Evolutionary conservation across 768 basidiomycete species (phyloP), one percentile per base, ranked within the genome.

Genomic region (Tulasnella sp.): DNA sequence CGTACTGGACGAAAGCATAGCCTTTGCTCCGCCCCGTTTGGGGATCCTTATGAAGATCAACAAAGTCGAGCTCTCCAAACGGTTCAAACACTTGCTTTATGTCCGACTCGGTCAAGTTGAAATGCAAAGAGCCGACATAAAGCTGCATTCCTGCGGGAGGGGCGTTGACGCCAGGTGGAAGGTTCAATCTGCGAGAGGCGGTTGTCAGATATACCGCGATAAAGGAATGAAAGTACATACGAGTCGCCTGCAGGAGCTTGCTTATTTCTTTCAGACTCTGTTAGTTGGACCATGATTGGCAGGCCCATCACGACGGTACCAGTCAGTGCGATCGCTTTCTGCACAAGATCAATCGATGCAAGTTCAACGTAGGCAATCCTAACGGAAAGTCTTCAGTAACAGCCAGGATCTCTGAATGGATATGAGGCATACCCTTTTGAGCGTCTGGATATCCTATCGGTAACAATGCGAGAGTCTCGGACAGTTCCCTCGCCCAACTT

Each of bases 321-420:
- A 81, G 91, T 91, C 76, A 99, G 88, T 79, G 88, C 86, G 79
- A 99, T 84, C 45, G 97, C 97, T 82, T 93, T 94, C 80, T 93
- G 92, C 80, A 99, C 97, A 76, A 92, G 86, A 77, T 96, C 95
- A 80, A 97, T 89, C 75, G 92, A 86, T 81, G 93, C 90, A 83
- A 99, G 93, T 85, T 99, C 97, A 81, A 99, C 96, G 82, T 99
- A 99, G 78, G 94, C 97, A 82, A 99, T 98, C 79, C 97, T 98
- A 80, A 49, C 67, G 14, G 49, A n/a, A 75, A 68, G 68, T 25
- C 22, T 36, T 45, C 6, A 64, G 77, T 34, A 15, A 69, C 6
- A 31, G 12, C 34, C 11, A 31, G 8, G 29, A 39, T 6, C 31
- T 36, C 22, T n/a, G 39, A 36, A 25, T 3, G 6, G 38, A 6